Base-by-base conservation (phyloP, 2,329 filamentous ascomycete species). In the Corynespora cassiicola region DNA sequence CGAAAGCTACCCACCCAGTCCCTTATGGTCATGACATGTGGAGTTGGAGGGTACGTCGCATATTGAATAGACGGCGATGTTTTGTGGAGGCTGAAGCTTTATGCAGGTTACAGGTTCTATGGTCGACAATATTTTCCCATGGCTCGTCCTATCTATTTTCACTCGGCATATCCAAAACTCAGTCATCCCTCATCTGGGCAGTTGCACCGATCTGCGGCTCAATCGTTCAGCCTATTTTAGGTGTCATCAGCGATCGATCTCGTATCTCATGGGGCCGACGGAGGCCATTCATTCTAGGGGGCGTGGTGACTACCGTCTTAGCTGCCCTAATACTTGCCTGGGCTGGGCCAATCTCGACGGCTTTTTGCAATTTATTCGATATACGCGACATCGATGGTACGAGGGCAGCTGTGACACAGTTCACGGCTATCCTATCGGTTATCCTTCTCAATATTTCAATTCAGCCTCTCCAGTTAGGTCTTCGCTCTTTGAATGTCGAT, bases 101-200 rank as follows among this genome's bases (percentile, higher is more conserved):
- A n/a, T 36, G 32, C 33, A 43, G 40, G 26, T 23, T 43, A n/a
- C 47, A 51, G 21, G 28, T 41, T 5, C 20, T 51, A 7, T 54
- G 44, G 44, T 45, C 45, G 9, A 41, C 45, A 25, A 45, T 54
- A 18, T 49, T 49, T 36, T 44, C 44, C 11, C 39, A 54, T 26
- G 47, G 47, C 10, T 46, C 47, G 9, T 32, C 88, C 5, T 94
- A 87, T 61, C 74, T 94, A 25, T 74, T 92, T 25, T 90, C 88
- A 1, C 79, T 94, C 19, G 88, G 88, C 8, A 78, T 94, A 68
- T 90, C 84, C 77, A 91, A 92, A 72, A 86, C 87, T 23, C 71
- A 91, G 27, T 86, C 92, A 76, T 87, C 88, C 12, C 76, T 91
- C 50, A 88, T 92, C 22, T 94, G 88, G 88, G 88, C 91, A 49